Evolutionary conservation across 495 filamentous ascomycete species (phyloP), one percentile per base, ranked within the genome.

Genomic region (Clohesyomyces aquaticus): DNA sequence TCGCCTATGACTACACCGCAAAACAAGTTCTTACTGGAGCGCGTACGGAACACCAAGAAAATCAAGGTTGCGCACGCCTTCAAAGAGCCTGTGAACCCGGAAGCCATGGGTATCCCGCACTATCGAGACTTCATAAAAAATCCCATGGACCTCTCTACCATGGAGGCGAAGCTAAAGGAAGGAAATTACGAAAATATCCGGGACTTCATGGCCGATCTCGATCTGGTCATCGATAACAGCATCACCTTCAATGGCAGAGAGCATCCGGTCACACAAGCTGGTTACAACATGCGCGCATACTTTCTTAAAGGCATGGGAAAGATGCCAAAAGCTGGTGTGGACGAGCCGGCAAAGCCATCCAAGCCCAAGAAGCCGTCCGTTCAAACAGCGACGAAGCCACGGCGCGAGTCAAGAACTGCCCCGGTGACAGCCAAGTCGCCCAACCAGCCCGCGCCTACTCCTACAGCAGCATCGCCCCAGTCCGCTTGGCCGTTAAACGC

Each of bases 401-500:
- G 67, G 4, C 70, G 70, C 3, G 70, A 70, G 21, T 66, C 64
- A 2, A 42, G 63, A 22, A 43, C 56, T 14, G 42, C 43, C 55
- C 59, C 75, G 1, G 59, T 72, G 18, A 71, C 78, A 3, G 66
- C 51, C 23, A 66, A 66, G 23, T 66, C 63, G 4, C 67, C 73
- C 0, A 70, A 68, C 22, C 45, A 69, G 29, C 69, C 82, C 6
- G 82, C 85, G 63, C 76, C 79, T 4, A 83, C 85, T 62, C 76
- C 79, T 4, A 75, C 81, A 1, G 77, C 80, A 29, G 71, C 78
- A 41, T 65, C 63, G 12, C 70, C 65, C n/a, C 52, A 81, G 1
- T 79, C 85, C 22, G 87, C 90, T 0, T 98, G 93, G 75, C 91
- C 93, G 8, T 80, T 96, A 21, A 86, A 87, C 0, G 87, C 91